Base-by-base conservation (phyloP, 331 rosid genomes). In the Pyrus hybrid region DNA sequence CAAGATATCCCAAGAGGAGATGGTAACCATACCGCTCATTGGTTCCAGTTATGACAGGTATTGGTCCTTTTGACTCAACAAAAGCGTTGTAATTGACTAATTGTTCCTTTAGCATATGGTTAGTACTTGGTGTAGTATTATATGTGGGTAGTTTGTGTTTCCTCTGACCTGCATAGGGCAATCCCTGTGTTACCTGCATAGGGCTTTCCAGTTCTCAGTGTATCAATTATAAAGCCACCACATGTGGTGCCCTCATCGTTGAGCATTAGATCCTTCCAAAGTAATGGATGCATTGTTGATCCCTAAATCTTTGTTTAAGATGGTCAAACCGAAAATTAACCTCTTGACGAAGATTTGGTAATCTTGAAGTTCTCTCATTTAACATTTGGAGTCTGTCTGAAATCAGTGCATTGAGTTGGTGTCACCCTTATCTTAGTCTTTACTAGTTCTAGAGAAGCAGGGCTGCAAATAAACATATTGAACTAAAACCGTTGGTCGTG, bases 1-100 rank as follows among this genome's bases (percentile, higher is more conserved):
- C 78, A 94, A 94, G 93, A 94, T 94, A 82, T 73, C 97, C 20
- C 99, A 83, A 80, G 99, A 94, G 80, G 99, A 94, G 89, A 94
- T 91, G 99, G 95, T 94, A 37, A 91, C 97, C 45, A 90, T 92
- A 71, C 97, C 97, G n/a, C 85, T 92, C 80, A 92, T 92, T 60
- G 93, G 93, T 76, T 85, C 89, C 61, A 83, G 86, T 80, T 92
- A 92, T 72, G 97, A 92, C 90, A 92, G 97, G 97, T 92, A 71
- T 79, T 74, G 33, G 13, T 49, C 72, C 30, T 74, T 79, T 21
- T 33, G 26, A 4, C 20, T 41, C 69, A 20, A 28, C 56, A 35
- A 10, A 58, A 10, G 6, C 14, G 4, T 49, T 37, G 45, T 37
- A 37, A 9, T 37, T 37, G 45, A 3, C 32, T 47, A 6, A 62